Evolutionary conservation across 345 rosid genomes (phyloP), one percentile per base, ranked within the genome.

Genomic region (Diplotaxis tenuifolia): DNA sequence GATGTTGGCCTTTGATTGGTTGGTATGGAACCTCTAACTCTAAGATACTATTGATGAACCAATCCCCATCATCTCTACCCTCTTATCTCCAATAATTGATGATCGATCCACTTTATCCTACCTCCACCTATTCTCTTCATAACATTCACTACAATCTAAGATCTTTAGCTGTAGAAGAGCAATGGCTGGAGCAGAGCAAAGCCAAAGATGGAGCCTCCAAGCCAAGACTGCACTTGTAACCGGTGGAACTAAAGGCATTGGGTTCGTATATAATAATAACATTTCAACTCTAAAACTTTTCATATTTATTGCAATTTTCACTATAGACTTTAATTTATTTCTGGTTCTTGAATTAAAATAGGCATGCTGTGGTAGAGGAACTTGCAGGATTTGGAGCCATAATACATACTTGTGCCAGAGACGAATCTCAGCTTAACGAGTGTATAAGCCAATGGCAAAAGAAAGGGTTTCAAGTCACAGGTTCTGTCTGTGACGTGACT

Each of bases 331-430:
- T n/a, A 45, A 45, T 47, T 47, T 47, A 47, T 47, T 16, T 47
- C 1, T n/a, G n/a, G n/a, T n/a, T n/a, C n/a, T n/a, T n/a, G n/a
- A n/a, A n/a, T n/a, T n/a, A n/a, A n/a, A n/a, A n/a, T n/a, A 86
- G 97, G 76, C 65, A 67, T 78, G 96, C 89, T 5, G 61, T 81
- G 9, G 92, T 92, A 40, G 94, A 84, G 74, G 92, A 89, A 79
- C 80, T 89, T 4, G 86, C 85, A 6, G 86, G 77, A 38, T 77
- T 89, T n/a, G 96, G 97, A 15, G 88, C 92, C 1, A 64, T 53
- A 16, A 88, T 89, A n/a, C 86, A 88, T 64, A 89, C 91, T 10
- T 92, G 96, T 75, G 86, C 91, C 2, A 65, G 89, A 68, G 78
- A 72, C 38, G 87, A 88, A 78, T 59, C 78, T 20, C 86, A 83